Percentiles rank a stretch among this genome's conserved stretches.
Conservation (phyloP, 1,139 yeast species). For the Ashbya aceris region DNA sequence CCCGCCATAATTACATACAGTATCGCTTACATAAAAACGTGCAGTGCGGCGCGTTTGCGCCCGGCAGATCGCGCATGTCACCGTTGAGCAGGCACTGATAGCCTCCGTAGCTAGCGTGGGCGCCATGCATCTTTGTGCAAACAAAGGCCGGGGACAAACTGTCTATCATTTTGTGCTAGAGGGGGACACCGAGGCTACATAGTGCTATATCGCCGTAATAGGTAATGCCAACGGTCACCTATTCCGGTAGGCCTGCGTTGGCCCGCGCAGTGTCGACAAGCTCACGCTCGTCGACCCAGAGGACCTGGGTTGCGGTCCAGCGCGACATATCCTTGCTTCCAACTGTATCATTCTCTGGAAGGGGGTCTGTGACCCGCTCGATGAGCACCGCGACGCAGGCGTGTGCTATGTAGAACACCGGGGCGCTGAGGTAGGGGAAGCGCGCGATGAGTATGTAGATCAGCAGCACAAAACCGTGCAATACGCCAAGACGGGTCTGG, state of each 20-base stretch:
- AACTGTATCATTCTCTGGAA: constrained; percentile 30
- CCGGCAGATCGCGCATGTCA: too few species aligned
- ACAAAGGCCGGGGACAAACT: neutral
- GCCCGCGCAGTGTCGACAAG: neutral
- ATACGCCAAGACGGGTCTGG: constrained; percentile 46
- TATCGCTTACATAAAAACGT: too few species aligned
- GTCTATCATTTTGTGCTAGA: constrained; percentile 3
- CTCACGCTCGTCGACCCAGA: constrained; percentile 6
- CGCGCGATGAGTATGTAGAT: constrained; percentile 38
- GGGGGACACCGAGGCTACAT: neutral
- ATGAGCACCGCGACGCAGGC: constrained; percentile 46
- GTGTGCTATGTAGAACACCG: constrained; percentile 49
- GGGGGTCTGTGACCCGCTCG: constrained; percentile 45
- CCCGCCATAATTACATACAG: too few species aligned
- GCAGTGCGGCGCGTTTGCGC: too few species aligned
- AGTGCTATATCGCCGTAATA: too few species aligned
- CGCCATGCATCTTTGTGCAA: too few species aligned
- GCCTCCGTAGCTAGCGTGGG: too few species aligned
- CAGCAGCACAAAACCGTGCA: constrained; percentile 49
- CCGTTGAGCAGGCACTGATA: too few species aligned
- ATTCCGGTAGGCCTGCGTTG: too few species aligned
- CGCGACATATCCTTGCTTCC: constrained; percentile 7
- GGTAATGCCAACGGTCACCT: too few species aligned
- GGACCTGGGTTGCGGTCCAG: constrained; percentile 9
- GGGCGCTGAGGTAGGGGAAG: constrained; percentile 40